A percentile compares a stretch with the other conserved stretches of the same genome.
Conservation (phyloP, 306 rosid species). For the Inga leiocalycina region DNA sequence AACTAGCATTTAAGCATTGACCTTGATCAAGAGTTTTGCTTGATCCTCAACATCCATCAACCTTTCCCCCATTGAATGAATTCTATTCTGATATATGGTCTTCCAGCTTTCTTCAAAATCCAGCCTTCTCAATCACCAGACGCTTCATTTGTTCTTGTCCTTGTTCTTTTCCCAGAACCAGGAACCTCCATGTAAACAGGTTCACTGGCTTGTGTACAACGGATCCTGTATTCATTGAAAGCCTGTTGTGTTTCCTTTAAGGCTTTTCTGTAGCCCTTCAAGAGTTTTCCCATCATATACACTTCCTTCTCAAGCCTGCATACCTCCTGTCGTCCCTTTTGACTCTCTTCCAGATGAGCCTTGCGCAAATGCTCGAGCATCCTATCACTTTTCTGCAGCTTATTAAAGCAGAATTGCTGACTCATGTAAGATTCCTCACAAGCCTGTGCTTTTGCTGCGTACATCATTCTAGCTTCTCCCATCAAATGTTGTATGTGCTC, state of each 20-base stretch:
- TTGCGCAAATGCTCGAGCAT: conserved; percentile 58
- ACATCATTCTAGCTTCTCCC: conserved; percentile 67
- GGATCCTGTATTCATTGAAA: conserved; percentile 65
- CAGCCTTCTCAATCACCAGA: conserved; percentile 44
- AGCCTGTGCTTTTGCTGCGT: conserved; percentile 63
- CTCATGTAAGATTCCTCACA: conserved; percentile 45
- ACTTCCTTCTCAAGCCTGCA: conserved; percentile 72
- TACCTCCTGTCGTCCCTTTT: conserved; percentile 58
- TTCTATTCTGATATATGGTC: conserved; percentile 21
- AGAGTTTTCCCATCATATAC: conserved; percentile 59
- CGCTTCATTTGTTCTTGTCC: conserved; percentile 58
- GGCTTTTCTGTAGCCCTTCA: conserved; percentile 78
- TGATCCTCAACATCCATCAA: conserved; percentile 47
- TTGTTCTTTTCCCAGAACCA: conserved; percentile 73
- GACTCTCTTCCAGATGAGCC: conserved; percentile 62
- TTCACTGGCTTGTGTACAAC: conserved; percentile 61
- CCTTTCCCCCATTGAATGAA: conserved; percentile 41
- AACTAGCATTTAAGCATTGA: conserved; percentile 39
- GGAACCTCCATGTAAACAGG: conserved; percentile 85
- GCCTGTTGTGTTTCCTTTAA: conserved; percentile 63
- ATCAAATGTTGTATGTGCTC: conserved; percentile 62
- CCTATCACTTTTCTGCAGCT: conserved; percentile 65
- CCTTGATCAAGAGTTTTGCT: conserved; percentile 54
- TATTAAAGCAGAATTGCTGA: conserved; percentile 55
- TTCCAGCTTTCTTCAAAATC: conserved; percentile 67